These are phyloP conservation scores for Artemisia annua DNA, from an alignment of 129 eudicot species.

Conservation along the genomic window DNA sequence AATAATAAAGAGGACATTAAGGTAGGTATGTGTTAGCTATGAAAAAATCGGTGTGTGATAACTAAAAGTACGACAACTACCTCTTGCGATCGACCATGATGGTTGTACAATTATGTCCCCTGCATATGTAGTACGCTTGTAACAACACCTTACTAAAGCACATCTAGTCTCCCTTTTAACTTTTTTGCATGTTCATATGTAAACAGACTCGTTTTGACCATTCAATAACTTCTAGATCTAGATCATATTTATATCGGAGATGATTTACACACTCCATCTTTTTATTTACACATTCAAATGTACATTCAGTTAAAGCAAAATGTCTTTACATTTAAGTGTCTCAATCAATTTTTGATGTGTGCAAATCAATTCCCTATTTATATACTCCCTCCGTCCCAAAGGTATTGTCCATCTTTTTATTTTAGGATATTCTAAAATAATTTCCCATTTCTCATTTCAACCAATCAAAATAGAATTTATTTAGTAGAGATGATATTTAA, in stretches of 20 bases:
- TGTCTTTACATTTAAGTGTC: no score
- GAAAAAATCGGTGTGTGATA: background rate
- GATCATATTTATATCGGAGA: background rate
- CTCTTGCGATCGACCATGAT: background rate
- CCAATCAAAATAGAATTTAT: no score
- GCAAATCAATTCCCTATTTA: no score
- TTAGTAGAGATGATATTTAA: no score
- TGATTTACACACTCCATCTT: no score
- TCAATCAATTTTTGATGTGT: no score
- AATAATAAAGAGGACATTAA: background rate
- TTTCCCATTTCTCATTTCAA: no score
- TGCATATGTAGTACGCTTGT: slow-evolving; percentile 1
- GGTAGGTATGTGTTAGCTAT: background rate
- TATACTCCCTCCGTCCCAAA: no score
- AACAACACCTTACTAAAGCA: background rate
- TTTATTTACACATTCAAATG: no score
- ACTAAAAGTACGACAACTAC: background rate
- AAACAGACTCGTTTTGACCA: background rate
- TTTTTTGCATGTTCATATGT: background rate
- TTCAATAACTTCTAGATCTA: background rate
- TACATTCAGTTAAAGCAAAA: no score
- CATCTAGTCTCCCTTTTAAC: background rate
- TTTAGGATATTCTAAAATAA: no score
- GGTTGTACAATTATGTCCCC: background rate
- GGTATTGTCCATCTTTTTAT: background rate